Percentiles rank a stretch among this genome's conserved stretches.
Conservation (phyloP, 495 filamentous ascomycete species). For the Hypoxylon cercidicola region DNA sequence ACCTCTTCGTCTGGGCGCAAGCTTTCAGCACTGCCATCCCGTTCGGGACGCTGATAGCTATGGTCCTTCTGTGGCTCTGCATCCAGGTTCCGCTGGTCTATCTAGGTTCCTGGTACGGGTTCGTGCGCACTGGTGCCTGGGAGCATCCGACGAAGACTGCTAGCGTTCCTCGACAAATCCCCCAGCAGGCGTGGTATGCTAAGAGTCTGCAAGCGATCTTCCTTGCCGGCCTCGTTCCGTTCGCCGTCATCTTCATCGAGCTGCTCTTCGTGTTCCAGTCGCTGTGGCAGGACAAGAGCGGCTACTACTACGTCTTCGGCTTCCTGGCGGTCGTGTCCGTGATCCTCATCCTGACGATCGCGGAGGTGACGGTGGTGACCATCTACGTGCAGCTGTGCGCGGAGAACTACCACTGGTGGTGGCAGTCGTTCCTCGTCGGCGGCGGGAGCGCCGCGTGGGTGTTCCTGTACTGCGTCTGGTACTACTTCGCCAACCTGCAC, state of each 20-base stretch:
- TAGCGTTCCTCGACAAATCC: constrained; percentile 77
- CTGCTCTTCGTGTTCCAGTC: constrained; percentile 92
- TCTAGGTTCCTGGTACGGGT: constrained; percentile 83
- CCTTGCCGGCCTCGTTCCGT: constrained; percentile 85
- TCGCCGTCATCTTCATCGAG: constrained; percentile 94
- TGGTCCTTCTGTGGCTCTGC: constrained; percentile 85
- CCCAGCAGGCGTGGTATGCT: constrained; percentile 83
- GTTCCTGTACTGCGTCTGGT: constrained; percentile 87
- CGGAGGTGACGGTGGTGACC: constrained; percentile 89
- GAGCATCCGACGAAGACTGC: constrained; percentile 89
- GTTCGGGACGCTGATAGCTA: constrained; percentile 81
- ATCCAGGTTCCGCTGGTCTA: constrained; percentile 93
- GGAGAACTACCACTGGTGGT: constrained; percentile 97
- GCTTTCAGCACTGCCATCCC: constrained; percentile 91
- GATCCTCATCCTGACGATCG: constrained; percentile 80
- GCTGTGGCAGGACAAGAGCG: constrained; percentile 91
- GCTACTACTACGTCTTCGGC: constrained; percentile 95
- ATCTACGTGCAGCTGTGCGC: constrained; percentile 88
- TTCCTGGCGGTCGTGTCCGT: constrained; percentile 81
- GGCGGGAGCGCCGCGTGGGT: constrained; percentile 86
- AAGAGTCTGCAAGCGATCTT: constrained; percentile 69
- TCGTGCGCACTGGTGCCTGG: constrained; percentile 72
- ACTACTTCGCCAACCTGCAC: constrained; percentile 84
- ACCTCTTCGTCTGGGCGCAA: constrained; percentile 94
- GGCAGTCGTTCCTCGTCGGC: constrained; percentile 89